These are phyloP conservation scores for Suhomyces coccinellae DNA, from an alignment of 1,139 yeast genomes.

Conservation along the genomic window DNA sequence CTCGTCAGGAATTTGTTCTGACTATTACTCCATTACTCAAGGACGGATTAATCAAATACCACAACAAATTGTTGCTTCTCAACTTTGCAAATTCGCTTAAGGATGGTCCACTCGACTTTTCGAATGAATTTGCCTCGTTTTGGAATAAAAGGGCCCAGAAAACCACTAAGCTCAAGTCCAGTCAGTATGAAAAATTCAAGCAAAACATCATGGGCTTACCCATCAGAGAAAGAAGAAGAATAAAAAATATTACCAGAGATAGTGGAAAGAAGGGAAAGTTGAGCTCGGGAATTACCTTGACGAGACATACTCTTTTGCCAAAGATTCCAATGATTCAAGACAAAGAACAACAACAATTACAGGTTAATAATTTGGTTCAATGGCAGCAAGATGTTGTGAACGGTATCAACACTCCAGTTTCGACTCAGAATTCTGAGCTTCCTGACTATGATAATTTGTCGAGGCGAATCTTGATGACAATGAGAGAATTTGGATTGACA, in stretches of 20 bases:
- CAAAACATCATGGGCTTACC: conserved; percentile 88
- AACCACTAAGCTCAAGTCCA: conserved; percentile 49
- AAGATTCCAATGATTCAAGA: conserved; percentile 80
- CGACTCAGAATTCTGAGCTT: conserved; percentile 74
- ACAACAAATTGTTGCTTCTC: conserved; percentile 78
- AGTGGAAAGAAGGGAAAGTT: conserved; percentile 76
- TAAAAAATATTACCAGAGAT: conserved; percentile 80
- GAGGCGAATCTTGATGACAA: conserved; percentile 74
- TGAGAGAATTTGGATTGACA: conserved; percentile 89
- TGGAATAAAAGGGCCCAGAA: conserved; percentile 49
- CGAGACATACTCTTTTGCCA: conserved; percentile 83
- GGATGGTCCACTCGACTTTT: conserved; percentile 54
- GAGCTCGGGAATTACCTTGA: conserved; percentile 73
- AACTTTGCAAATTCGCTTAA: conserved; percentile 82
- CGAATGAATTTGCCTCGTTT: conserved; percentile 56
- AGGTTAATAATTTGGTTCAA: conserved; percentile 60
- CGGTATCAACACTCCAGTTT: conserved; percentile 82
- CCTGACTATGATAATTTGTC: conserved; percentile 78
- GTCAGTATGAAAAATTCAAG: conserved; percentile 78
- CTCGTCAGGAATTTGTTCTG: conserved; percentile 69
- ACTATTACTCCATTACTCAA: conserved; percentile 58
- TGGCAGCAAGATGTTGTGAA: conserved; percentile 95
- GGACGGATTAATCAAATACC: conserved; percentile 51
- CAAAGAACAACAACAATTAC: conserved; percentile 50
- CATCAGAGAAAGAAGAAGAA: conserved; percentile 78